These are phyloP conservation scores for Cutaneotrichosporon mucoides DNA, from an alignment of 1,284 basidiomycete genomes.

Conservation along the genomic window DNA sequence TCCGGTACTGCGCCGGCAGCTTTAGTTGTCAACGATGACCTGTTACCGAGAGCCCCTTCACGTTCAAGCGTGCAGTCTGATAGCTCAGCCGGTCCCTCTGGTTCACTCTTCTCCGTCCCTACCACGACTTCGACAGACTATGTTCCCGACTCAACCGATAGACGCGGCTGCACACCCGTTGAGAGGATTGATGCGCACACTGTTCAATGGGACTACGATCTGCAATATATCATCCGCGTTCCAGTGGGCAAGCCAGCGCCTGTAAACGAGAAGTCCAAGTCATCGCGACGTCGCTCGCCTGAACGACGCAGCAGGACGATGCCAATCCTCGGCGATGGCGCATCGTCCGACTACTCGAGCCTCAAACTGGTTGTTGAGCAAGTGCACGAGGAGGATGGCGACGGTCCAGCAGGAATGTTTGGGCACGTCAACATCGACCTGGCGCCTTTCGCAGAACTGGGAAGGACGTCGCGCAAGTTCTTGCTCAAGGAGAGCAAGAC, in stretches of 20 bases:
- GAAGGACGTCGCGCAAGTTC: slow-evolving; percentile 39
- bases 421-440: slow-evolving; percentile 47
- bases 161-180: slow-evolving; percentile 37
- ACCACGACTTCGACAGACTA: neutral
- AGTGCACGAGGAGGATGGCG: slow-evolving; percentile 1
- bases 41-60: neutral
- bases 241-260: slow-evolving; percentile 32
- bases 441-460: slow-evolving; percentile 46
- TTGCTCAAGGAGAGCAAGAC: slow-evolving; percentile 44
- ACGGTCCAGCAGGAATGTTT: slow-evolving; percentile 17
- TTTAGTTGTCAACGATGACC: neutral
- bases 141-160: slow-evolving; percentile 9
- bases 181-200: slow-evolving; percentile 29
- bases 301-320: slow-evolving; percentile 4
- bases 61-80: neutral
- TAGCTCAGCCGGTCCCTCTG: neutral
- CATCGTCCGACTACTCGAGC: slow-evolving; percentile 39
- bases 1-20: neutral
- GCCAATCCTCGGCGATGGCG: slow-evolving; percentile 38
- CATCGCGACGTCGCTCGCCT: neutral
- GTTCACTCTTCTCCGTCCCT: neutral
- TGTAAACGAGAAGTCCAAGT: neutral
- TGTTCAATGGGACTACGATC: slow-evolving; percentile 40
- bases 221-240: slow-evolving; percentile 38
- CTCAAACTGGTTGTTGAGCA: slow-evolving; percentile 32